These are phyloP conservation scores for Lignosus rhinocerotis DNA, from an alignment of 1,284 basidiomycete genomes.

Conservation along the genomic window DNA sequence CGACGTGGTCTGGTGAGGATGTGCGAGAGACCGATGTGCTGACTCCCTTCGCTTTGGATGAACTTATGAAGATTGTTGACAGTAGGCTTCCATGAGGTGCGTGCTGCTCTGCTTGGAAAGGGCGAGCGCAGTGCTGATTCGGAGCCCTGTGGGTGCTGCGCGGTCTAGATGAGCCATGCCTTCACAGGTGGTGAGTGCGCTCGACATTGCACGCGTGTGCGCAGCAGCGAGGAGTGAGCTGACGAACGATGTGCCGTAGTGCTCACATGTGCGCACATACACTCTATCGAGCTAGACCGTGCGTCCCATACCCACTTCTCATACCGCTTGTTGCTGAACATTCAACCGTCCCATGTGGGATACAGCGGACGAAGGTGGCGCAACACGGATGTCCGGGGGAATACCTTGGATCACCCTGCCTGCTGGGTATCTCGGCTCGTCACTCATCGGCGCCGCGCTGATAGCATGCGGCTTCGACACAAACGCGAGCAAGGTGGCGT, in stretches of 20 bases:
- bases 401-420: conserved; percentile 84
- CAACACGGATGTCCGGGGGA: conserved; percentile 92
- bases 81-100: conserved; percentile 88
- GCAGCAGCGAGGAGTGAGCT: not conserved
- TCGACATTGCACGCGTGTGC: not conserved
- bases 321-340: conserved; percentile 1
- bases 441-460: conserved; percentile 85
- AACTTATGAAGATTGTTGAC: conserved; percentile 67
- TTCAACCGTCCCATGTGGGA: conserved; percentile 2
- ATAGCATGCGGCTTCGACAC: conserved; percentile 95
- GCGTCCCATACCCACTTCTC: conserved; percentile 31
- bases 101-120: conserved; percentile 13
- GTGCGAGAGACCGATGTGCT: not conserved
- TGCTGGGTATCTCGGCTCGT: conserved; percentile 91
- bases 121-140: not conserved
- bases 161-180: conserved; percentile 78
- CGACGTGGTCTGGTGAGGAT: not conserved
- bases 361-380: conserved; percentile 88
- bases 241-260: conserved; percentile 35
- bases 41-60: conserved; percentile 6
- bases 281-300: conserved; percentile 86
- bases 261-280: conserved; percentile 89
- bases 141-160: not conserved
- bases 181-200: conserved; percentile 30
- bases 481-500: conserved; percentile 89